phyloP scores from a whole-genome alignment of 2,329 filamentous ascomycete genomes.

The Diaporthe vaccinii region DNA sequence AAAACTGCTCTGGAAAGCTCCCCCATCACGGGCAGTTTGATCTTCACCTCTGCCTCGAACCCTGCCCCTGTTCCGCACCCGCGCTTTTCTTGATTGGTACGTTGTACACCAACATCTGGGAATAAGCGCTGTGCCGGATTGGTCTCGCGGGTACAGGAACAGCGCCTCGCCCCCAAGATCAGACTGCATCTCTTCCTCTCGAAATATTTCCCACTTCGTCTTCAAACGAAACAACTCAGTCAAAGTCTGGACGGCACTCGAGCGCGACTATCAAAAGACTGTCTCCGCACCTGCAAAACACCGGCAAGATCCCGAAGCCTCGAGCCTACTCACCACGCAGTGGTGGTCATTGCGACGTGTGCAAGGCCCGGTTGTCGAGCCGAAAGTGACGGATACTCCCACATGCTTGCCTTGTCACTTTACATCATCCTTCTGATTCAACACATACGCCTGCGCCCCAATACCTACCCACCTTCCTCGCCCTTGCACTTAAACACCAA shows the following conservation, averaged over 20 bases:
- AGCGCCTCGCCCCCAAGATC: conserved; percentile 41
- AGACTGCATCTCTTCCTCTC: conserved; percentile 29
- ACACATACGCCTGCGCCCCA: conserved; percentile 39
- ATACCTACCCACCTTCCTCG: conserved; percentile 34
- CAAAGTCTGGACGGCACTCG: conserved; percentile 26
- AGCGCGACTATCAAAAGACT: conserved; percentile 23
- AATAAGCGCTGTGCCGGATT: conserved; percentile 42
- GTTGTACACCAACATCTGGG: conserved; percentile 39
- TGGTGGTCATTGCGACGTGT: conserved; percentile 32
- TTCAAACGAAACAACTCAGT: conserved; percentile 27
- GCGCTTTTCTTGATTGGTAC: conserved; percentile 39
- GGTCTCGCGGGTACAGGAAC: conserved; percentile 37
- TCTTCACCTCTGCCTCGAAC: conserved; percentile 31
- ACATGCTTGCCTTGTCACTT: conserved; percentile 36
- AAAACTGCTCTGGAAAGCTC: conserved; percentile 12
- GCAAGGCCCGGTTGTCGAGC: conserved; percentile 20
- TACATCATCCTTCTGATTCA: conserved; percentile 32
- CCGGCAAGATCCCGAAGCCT: conserved; percentile 21
- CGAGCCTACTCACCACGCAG: conserved; percentile 17
- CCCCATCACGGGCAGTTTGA: conserved; percentile 15
- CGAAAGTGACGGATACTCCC: conserved; percentile 34
- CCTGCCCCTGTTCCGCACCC: conserved; percentile 34
- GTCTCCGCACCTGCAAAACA: neutral
- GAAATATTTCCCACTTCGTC: conserved; percentile 30
- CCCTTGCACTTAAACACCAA: conserved; percentile 43